phyloP scores from a whole-genome alignment of 1,139 yeast genomes.

The Kurtzmaniella quercitrusa region DNA sequence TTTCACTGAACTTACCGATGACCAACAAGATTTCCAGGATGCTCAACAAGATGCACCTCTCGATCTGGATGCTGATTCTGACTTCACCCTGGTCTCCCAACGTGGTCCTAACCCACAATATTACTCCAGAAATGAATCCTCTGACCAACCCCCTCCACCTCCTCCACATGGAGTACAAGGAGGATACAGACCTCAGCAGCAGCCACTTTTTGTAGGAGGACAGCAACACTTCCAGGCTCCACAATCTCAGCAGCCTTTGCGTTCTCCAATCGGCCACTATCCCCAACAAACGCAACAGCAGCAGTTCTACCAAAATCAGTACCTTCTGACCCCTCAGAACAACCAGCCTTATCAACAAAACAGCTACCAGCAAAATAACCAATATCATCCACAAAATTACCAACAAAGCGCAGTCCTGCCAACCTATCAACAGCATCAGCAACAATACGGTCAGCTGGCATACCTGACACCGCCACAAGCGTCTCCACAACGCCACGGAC shows the following conservation, averaged over 20 bases:
- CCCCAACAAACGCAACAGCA: neutral
- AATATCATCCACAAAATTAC: constrained; percentile 7
- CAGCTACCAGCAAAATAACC: constrained; percentile 6
- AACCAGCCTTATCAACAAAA: constrained; percentile 5
- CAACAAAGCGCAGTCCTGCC: constrained; percentile 10
- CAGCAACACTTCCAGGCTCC: constrained; percentile 5
- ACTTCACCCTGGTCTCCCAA: constrained; percentile 78
- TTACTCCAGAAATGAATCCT: constrained; percentile 11
- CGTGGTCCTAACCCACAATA: constrained; percentile 68
- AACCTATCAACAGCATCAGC: constrained; percentile 5
- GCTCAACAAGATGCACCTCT: constrained; percentile 10
- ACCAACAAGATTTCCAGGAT: constrained; percentile 15
- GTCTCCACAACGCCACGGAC: constrained; percentile 9
- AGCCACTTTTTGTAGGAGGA: constrained; percentile 6
- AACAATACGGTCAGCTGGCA: constrained; percentile 6
- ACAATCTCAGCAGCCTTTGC: constrained; percentile 6
- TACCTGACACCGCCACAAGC: constrained; percentile 3
- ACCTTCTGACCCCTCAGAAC: constrained; percentile 11
- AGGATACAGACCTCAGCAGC: constrained; percentile 12
- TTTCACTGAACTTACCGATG: constrained; percentile 42
- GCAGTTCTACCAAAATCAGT: neutral
- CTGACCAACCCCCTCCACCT: constrained; percentile 4
- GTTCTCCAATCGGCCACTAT: constrained; percentile 4
- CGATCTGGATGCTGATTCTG: constrained; percentile 48
- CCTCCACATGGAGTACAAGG: constrained; percentile 7